A percentile compares a stretch with the other conserved stretches of the same genome.
phyloP scores from a whole-genome alignment of 768 basidiomycete species.

The Leucocoprinus leucothites region DNA sequence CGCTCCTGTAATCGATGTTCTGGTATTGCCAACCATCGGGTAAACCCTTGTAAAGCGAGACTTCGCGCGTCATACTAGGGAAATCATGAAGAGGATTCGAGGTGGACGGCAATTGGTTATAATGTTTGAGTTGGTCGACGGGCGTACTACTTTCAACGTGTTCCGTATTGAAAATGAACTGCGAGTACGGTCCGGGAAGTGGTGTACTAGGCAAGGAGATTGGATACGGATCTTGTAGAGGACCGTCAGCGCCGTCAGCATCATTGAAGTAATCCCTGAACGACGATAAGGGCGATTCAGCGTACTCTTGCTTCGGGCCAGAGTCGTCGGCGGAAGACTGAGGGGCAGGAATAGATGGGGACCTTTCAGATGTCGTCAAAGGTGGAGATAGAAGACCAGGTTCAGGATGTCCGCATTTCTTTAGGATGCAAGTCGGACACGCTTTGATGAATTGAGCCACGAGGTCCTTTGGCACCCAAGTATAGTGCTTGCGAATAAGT shows the following conservation, averaged over 20 bases:
- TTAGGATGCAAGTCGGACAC: conserved; percentile 71
- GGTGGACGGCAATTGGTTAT: conserved; percentile 9
- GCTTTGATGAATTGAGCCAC: conserved; percentile 74
- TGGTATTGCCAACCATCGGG: conserved; percentile 47
- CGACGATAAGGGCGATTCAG: conserved; percentile 15
- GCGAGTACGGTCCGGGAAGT: conserved; percentile 8
- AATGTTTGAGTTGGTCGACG: neutral
- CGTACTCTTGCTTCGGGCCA: conserved; percentile 7
- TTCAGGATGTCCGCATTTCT: conserved; percentile 34
- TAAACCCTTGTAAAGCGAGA: conserved; percentile 43
- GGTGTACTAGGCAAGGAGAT: conserved; percentile 6
- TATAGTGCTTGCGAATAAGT: conserved; percentile 65
- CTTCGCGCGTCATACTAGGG: conserved; percentile 44
- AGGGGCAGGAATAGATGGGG: neutral
- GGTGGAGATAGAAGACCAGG: neutral
- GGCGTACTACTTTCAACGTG: neutral
- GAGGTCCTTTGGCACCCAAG: conserved; percentile 84
- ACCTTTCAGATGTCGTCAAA: neutral
- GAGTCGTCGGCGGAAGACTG: neutral
- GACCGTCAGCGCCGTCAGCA: conserved; percentile 13
- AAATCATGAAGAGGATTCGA: conserved; percentile 17
- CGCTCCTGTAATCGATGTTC: conserved; percentile 31
- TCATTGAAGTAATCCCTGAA: conserved; percentile 21
- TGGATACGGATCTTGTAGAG: neutral
- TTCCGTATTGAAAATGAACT: neutral